Conservation (phyloP, 441 rosid genomes). For the Populus hybrid region DNA sequence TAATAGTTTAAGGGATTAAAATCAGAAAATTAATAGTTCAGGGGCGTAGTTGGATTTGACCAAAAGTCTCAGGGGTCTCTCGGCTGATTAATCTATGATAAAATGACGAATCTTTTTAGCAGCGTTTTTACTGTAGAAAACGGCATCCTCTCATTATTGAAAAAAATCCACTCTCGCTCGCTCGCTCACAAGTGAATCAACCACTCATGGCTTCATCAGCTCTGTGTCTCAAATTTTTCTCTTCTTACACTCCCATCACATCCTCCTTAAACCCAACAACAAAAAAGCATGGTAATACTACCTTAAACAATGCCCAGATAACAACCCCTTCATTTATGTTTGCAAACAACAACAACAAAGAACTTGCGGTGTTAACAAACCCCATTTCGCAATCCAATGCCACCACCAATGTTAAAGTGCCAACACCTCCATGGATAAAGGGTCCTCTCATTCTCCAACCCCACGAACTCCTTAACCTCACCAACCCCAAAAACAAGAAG, state of each 20-base stretch:
- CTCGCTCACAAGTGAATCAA: background rate
- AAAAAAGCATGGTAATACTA: constrained; percentile 3
- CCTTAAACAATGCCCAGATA: constrained; percentile 3
- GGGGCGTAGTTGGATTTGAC: background rate
- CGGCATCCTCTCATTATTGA: background rate
- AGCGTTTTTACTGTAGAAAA: background rate
- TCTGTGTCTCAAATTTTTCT: constrained; percentile 22
- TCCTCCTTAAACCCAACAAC: constrained; percentile 30
- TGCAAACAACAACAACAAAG: background rate
- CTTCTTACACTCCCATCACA: constrained; percentile 20
- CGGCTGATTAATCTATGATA: background rate
- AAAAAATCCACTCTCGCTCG: background rate
- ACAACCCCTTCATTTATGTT: background rate
- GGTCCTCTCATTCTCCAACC: constrained; percentile 53
- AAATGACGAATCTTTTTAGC: background rate
- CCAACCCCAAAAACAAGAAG: constrained; percentile 27
- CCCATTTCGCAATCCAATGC: constrained; percentile 26
- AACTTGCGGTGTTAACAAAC: constrained; percentile 12
- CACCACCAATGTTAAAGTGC: constrained; percentile 34
- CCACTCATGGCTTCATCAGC: constrained; percentile 29
- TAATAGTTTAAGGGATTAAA: background rate
- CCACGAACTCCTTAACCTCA: constrained; percentile 35
- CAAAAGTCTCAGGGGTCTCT: background rate
- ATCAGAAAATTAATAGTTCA: background rate
- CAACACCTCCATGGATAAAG: constrained; percentile 81